Evolutionary conservation across 2,329 filamentous ascomycete species (phyloP).

Genomic region (Diaporthe humulicola): DNA sequence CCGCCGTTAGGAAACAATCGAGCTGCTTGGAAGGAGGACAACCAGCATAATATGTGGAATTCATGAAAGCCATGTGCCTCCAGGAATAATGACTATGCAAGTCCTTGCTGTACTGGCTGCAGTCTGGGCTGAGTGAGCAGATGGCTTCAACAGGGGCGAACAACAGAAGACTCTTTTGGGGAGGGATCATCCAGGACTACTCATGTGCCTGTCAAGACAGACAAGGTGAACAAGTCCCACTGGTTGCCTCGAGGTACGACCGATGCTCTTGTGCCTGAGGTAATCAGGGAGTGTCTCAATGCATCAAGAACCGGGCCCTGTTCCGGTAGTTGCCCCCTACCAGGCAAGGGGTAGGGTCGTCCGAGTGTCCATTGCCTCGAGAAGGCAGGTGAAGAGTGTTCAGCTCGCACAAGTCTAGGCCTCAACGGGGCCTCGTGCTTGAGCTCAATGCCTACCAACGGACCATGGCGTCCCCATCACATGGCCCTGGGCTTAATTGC

Average conservation of each 20-base stretch:
- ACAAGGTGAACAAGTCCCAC: not conserved
- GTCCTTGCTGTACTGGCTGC: not conserved
- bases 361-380: not conserved
- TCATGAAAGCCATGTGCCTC: not conserved
- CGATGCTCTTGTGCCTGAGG: not conserved
- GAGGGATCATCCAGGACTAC: not conserved
- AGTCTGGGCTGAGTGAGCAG: not conserved
- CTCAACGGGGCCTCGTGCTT: slow-evolving; percentile 18
- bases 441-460: not conserved
- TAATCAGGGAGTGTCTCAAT: slow-evolving; percentile 25
- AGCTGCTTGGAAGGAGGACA: not conserved
- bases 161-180: not conserved
- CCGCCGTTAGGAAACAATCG: not conserved
- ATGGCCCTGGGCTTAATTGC: not conserved
- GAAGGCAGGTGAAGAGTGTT: slow-evolving; percentile 7
- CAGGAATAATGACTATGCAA: not conserved
- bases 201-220: not conserved
- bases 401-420: slow-evolving; percentile 31
- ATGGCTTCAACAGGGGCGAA: not conserved
- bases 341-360: slow-evolving; percentile 25
- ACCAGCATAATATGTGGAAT: not conserved
- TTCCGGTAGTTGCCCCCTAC: not conserved
- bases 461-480: not conserved
- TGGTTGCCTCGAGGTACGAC: not conserved
- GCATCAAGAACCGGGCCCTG: not conserved